phyloP scores from a whole-genome alignment of 2,329 filamentous ascomycete genomes.

The Daldinia sp. region DNA sequence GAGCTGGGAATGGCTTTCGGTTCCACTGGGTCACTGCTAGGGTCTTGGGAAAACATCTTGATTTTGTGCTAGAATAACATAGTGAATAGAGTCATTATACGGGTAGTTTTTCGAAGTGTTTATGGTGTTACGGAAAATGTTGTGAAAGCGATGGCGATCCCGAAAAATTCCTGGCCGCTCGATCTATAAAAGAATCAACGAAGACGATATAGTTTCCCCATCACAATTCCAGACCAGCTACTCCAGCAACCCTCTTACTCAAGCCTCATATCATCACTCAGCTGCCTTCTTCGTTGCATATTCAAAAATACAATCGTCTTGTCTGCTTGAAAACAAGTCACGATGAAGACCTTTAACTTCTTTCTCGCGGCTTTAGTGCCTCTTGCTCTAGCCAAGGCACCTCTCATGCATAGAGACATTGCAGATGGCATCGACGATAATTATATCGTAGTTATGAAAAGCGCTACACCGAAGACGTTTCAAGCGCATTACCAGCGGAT shows the following conservation, averaged over 20 bases:
- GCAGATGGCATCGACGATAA: constrained; percentile 41
- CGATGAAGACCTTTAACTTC: constrained; percentile 35
- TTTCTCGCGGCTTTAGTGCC: constrained; percentile 31
- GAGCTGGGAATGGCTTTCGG: background rate
- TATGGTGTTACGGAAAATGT: background rate
- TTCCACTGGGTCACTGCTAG: background rate
- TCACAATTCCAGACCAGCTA: background rate
- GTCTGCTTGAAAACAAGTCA: background rate
- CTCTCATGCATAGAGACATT: constrained; percentile 38
- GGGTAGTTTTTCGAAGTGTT: background rate
- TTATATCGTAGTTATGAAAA: constrained; percentile 48
- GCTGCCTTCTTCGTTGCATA: too few relatives aligned
- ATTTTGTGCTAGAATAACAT: constrained; percentile 6
- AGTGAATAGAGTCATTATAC: constrained; percentile 5
- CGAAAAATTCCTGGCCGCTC: background rate
- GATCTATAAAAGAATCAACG: constrained; percentile 9
- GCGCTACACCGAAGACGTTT: constrained; percentile 19
- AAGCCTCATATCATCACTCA: background rate
- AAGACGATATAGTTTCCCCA: background rate
- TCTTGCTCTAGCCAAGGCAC: constrained; percentile 37
- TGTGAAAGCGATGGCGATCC: background rate
- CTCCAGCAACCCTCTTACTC: background rate
- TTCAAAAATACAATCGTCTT: background rate
- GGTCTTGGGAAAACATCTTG: constrained; percentile 7
- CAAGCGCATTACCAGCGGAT: constrained; percentile 41